A percentile compares a stretch with the other conserved stretches of the same genome.
phyloP scores from a whole-genome alignment of 768 basidiomycete species.

The Phanerochaete carnosa region DNA sequence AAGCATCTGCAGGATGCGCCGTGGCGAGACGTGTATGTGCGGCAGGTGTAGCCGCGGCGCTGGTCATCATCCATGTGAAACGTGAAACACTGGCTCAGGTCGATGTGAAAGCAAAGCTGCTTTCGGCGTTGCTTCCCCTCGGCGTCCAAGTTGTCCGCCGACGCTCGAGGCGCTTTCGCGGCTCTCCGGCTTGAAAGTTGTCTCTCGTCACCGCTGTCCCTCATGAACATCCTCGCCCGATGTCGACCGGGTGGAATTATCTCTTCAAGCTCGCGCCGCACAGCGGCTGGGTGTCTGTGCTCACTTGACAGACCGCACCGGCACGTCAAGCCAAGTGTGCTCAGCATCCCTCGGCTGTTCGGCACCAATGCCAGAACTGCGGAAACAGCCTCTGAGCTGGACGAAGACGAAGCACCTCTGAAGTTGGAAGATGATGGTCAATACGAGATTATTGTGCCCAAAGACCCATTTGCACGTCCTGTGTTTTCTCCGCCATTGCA shows the following conservation, averaged over 20 bases:
- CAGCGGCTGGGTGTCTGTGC: too few species aligned
- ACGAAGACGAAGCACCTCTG: slow-evolving; percentile 13
- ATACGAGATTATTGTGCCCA: slow-evolving; percentile 62
- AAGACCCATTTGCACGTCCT: slow-evolving; percentile 63
- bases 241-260: neutral
- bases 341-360: neutral
- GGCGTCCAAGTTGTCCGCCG: too few species aligned
- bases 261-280: too few species aligned
- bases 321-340: neutral
- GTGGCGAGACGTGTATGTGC: neutral
- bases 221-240: neutral
- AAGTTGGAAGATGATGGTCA: slow-evolving; percentile 35
- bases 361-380: neutral
- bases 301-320: neutral
- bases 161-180: neutral
- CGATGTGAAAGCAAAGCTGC: too few species aligned
- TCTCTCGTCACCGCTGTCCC: neutral
- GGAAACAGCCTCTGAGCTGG: neutral
- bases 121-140: too few species aligned
- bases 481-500: slow-evolving; percentile 44
- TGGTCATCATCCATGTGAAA: neutral
- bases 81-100: too few species aligned
- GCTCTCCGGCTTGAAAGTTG: too few species aligned
- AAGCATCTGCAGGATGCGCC: too few species aligned
- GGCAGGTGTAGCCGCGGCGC: neutral